Evolutionary conservation across 768 basidiomycete species (phyloP).

Genomic region (Naganishia kalamii): DNA sequence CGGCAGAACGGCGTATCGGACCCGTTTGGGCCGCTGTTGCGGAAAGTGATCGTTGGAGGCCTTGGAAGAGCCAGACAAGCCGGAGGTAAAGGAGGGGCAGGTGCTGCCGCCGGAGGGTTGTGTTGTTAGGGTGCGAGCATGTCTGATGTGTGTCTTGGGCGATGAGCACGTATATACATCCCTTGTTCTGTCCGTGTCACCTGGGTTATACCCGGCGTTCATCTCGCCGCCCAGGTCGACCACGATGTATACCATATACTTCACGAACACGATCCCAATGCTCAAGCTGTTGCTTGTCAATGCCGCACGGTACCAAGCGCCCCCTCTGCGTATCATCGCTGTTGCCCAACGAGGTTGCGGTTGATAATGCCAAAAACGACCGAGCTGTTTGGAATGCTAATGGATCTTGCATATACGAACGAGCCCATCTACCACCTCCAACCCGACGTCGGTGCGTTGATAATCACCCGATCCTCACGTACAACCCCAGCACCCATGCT

Average conservation of each 20-base stretch:
- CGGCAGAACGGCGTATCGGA: conserved; percentile 54
- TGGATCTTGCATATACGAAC: neutral
- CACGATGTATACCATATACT: too few relatives aligned
- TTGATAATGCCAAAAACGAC: neutral
- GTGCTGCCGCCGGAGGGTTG: neutral
- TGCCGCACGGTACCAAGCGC: too few relatives aligned
- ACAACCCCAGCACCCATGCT: conserved; percentile 61
- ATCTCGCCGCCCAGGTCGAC: too few relatives aligned
- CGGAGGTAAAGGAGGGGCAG: neutral
- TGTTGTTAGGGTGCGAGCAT: neutral
- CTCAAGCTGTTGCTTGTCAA: too few relatives aligned
- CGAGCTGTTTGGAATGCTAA: neutral
- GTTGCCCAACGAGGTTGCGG: neutral
- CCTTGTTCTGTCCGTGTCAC: too few relatives aligned
- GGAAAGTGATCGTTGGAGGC: conserved; percentile 72
- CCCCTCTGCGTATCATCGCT: too few relatives aligned
- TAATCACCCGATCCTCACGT: conserved; percentile 59
- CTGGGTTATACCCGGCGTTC: too few relatives aligned
- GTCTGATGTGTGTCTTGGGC: too few relatives aligned
- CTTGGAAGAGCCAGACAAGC: neutral
- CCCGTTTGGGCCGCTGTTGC: conserved; percentile 57
- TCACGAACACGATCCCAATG: too few relatives aligned
- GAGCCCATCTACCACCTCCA: conserved; percentile 40
- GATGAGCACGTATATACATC: too few relatives aligned
- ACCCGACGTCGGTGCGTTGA: conserved; percentile 27